A percentile compares a stretch with the other conserved stretches of the same genome.
Evolutionary conservation across 2,329 filamentous ascomycete genomes (phyloP).

Genomic region (Triangularia setosa): DNA sequence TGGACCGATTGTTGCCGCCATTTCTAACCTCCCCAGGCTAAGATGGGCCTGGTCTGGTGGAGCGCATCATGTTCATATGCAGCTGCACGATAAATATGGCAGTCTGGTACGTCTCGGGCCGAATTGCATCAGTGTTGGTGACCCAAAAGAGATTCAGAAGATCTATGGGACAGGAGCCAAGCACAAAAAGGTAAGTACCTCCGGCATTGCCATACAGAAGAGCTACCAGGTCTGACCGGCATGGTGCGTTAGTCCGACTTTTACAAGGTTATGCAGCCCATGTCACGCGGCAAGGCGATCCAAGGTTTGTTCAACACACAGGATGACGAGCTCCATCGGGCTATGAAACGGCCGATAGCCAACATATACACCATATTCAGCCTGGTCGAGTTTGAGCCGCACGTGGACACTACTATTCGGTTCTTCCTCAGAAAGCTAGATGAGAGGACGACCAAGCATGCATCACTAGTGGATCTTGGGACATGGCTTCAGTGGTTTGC

Average conservation of each 20-base stretch:
- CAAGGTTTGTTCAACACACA: conserved; percentile 26
- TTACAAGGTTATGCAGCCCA: conserved; percentile 23
- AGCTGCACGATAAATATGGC: conserved; percentile 13
- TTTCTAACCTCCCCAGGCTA: conserved; percentile 9
- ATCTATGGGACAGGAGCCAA: conserved; percentile 10
- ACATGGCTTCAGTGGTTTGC: conserved; percentile 21
- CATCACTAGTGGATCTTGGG: conserved; percentile 7
- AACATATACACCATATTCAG: conserved; percentile 26
- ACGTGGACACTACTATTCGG: conserved; percentile 23
- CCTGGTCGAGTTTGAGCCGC: conserved; percentile 25
- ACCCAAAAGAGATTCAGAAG: conserved; percentile 13
- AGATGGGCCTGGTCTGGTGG: conserved; percentile 9
- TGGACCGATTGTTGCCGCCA: conserved; percentile 9
- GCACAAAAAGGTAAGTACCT: conserved; percentile 13
- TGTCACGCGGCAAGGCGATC: conserved; percentile 20
- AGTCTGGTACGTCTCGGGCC: conserved; percentile 18
- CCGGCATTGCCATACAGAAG: neutral
- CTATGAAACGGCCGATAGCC: conserved; percentile 22
- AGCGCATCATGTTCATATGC: conserved; percentile 11
- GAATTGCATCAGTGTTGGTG: conserved; percentile 13
- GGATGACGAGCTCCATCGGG: conserved; percentile 23
- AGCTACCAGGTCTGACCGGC: neutral
- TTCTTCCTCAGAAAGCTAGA: conserved; percentile 17
- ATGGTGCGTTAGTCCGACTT: conserved; percentile 22
- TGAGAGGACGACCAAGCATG: neutral